Evolutionary conservation across 129 eudicot genomes (phyloP), one percentile per base, ranked within the genome.

Genomic region (Ambrosia artemisiifolia): DNA sequence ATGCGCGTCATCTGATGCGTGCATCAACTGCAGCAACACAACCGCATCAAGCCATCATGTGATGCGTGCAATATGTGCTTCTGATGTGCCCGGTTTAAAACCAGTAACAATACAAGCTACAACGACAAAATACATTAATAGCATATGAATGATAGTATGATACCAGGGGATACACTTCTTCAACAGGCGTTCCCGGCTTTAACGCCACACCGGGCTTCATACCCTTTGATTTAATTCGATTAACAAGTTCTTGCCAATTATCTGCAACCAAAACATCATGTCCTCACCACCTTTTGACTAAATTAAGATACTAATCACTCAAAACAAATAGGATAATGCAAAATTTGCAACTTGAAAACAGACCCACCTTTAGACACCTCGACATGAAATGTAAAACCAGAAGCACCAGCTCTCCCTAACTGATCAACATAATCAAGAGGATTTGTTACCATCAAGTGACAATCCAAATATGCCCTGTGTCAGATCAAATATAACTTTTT

Each of bases 361-460:
- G 36, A 46, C 66, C 66, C 49, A 90, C 99, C 99, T 94, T 84
- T 86, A 13, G 91, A 84, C 71, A 75, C 91, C 88, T 94, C 99
- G 34, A 94, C 88, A 63, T 94, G 99, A 82, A 94, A 94, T 5
- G 99, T 94, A 71, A 94, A 94, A 63, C 97, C 96, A 13, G 99
- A 90, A 66, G 99, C 99, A 65, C 99, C 98, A 76, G 97, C 99
- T 83, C 86, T 90, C n/a, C 89, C 96, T 3, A 94, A 78, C 63
- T 80, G 88, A 43, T 94, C 96, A 35, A 90, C 99, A 78, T 94
- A 94, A 64, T 86, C 99, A 70, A 90, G 69, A 65, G 97, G 97
- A 83, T 94, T 86, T 61, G 97, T 94, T 55, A 90, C 97, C 99
- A 94, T 94, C 55, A 90, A 85, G 71, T 94, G 98, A 82, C 96